A percentile compares a stretch with the other conserved stretches of the same genome.
Conservation (phyloP, 2,329 filamentous ascomycete species). For the Oidium heveae region DNA sequence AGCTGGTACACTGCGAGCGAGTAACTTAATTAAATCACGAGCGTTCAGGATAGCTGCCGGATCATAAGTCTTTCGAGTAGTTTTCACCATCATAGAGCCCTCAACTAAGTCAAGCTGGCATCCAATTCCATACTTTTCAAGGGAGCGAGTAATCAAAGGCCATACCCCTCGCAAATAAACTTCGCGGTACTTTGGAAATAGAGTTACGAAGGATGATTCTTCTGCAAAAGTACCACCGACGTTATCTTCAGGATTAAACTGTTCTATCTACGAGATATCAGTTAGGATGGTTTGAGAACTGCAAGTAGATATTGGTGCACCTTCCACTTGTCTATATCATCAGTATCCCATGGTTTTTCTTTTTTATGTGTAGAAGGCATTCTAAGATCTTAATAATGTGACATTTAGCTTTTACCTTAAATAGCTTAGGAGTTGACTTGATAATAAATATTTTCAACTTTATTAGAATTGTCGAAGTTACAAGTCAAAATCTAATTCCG, state of each 20-base stretch:
- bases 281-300: conserved; percentile 1
- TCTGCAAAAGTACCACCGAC: conserved; percentile 64
- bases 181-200: conserved; percentile 95
- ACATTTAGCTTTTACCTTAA: neutral
- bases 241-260: conserved; percentile 73
- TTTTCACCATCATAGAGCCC: conserved; percentile 91
- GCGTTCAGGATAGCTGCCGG: conserved; percentile 84
- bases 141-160: conserved; percentile 66
- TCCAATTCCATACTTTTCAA: conserved; percentile 71
- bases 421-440: conserved; percentile 4
- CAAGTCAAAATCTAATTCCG: no score
- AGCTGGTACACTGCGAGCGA: conserved; percentile 75
- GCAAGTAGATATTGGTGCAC: conserved; percentile 15
- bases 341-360: conserved; percentile 87
- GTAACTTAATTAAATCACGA: conserved; percentile 76
- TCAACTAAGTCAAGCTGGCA: conserved; percentile 88
- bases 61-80: conserved; percentile 74
- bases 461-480: no score
- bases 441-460: no score
- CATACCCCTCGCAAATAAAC: conserved; percentile 79
- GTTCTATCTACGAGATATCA: conserved; percentile 32
- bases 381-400: conserved; percentile 3
- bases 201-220: conserved; percentile 65
- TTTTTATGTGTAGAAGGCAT: conserved; percentile 81
- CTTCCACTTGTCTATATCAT: conserved; percentile 95